These are phyloP conservation scores for Penicillium turbatum DNA, from an alignment of 495 filamentous ascomycete genomes.

Conservation along the genomic window DNA sequence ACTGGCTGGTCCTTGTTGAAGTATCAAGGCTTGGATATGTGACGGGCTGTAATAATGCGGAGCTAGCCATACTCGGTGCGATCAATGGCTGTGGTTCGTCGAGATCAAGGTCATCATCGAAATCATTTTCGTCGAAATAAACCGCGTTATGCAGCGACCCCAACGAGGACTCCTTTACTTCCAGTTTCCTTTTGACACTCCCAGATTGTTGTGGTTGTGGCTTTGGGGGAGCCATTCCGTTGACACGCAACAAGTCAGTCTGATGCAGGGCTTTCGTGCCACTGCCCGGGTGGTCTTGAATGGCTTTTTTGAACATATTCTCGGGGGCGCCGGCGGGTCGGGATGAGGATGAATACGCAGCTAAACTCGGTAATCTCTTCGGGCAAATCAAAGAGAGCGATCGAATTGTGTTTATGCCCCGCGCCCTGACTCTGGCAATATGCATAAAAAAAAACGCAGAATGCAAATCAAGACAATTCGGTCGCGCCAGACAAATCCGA, in stretches of 20 bases:
- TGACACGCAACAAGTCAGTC: slow-evolving; percentile 28
- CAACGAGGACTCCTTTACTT: slow-evolving; percentile 35
- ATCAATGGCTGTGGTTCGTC: slow-evolving; percentile 37
- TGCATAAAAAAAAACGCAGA: slow-evolving; percentile 32
- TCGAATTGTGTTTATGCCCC: slow-evolving; percentile 18
- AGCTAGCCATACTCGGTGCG: slow-evolving; percentile 15
- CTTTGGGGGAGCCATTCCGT: slow-evolving; percentile 21
- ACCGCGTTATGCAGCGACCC: slow-evolving; percentile 44
- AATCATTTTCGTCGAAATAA: slow-evolving; percentile 54
- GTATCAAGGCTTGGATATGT: slow-evolving; percentile 25
- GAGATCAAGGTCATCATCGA: slow-evolving; percentile 49
- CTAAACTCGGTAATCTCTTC: slow-evolving; percentile 17
- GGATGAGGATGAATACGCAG: slow-evolving; percentile 26
- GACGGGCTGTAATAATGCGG: slow-evolving; percentile 16
- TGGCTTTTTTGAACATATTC: slow-evolving; percentile 45
- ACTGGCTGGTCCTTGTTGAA: slow-evolving; percentile 5
- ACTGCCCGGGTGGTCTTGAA: slow-evolving; percentile 37
- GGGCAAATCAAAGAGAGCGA: slow-evolving; percentile 23
- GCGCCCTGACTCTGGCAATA: slow-evolving; percentile 16
- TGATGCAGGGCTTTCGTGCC: slow-evolving; percentile 34
- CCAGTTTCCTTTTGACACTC: slow-evolving; percentile 44
- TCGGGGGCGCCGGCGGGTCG: slow-evolving; percentile 13
- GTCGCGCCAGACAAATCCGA: not conserved
- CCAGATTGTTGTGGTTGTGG: slow-evolving; percentile 28
- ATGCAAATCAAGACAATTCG: not conserved